Conservation (phyloP, 108 stramenopile species). For the Aureococcus anophagefferens region DNA sequence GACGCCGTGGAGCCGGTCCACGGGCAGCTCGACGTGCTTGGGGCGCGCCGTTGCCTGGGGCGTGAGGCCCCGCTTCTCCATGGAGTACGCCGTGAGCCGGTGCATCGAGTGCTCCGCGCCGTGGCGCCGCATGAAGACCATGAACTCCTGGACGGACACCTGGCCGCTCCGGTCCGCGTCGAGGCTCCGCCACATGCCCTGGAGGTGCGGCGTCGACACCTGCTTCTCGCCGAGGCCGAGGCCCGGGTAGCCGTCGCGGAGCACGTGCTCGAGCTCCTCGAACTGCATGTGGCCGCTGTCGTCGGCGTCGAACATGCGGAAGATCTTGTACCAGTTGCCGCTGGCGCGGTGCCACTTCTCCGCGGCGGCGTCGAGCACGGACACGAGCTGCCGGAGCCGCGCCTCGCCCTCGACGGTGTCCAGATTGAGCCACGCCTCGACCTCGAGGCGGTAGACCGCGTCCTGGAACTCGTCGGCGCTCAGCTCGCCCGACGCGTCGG, state of each 20-base stretch:
- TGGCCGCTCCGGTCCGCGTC: neutral
- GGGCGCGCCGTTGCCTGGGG: too few relatives aligned
- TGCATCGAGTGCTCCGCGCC: too few relatives aligned
- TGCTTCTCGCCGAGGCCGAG: neutral
- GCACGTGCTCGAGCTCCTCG: neutral
- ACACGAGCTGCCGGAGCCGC: neutral
- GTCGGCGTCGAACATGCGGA: neutral
- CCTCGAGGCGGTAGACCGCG: neutral
- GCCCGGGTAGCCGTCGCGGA: neutral
- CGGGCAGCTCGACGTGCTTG: neutral
- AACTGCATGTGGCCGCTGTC: neutral
- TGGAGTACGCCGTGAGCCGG: too few relatives aligned
- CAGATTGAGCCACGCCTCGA: neutral
- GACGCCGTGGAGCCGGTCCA: too few relatives aligned
- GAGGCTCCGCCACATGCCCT: neutral
- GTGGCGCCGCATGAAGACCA: neutral
- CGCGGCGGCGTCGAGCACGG: neutral
- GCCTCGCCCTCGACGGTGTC: neutral
- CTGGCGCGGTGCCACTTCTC: neutral
- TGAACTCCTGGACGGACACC: neutral
- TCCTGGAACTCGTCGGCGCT: neutral
- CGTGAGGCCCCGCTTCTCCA: too few relatives aligned
- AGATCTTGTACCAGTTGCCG: neutral
- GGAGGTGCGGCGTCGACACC: neutral
- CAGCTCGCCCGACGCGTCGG: too few relatives aligned